Evolutionary conservation across 2,329 filamentous ascomycete genomes (phyloP).

Genomic region (Diatrype stigma): DNA sequence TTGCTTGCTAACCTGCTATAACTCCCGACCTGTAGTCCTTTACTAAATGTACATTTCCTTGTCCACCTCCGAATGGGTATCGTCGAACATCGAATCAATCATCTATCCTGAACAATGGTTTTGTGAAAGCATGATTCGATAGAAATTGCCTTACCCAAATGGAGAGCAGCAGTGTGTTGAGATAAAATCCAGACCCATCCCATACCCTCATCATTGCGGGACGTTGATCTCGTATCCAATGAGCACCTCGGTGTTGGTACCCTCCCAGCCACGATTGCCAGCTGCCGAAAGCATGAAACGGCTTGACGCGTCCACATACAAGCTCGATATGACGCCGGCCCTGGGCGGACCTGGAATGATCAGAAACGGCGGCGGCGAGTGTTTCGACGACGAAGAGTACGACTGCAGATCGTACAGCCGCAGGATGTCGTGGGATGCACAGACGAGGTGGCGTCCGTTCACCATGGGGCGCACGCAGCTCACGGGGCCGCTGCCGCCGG

Average conservation of each 20-base stretch:
- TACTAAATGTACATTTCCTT: too few species aligned
- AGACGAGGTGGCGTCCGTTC: slow-evolving; percentile 87
- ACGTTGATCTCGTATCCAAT: slow-evolving; percentile 87
- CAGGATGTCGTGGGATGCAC: slow-evolving; percentile 90
- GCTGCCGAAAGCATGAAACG: slow-evolving; percentile 88
- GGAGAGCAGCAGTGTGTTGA: too few species aligned
- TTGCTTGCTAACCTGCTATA: too few species aligned
- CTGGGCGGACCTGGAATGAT: slow-evolving; percentile 83
- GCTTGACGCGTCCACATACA: slow-evolving; percentile 85
- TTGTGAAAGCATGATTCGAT: too few species aligned
- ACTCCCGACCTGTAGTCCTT: too few species aligned
- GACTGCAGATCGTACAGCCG: slow-evolving; percentile 84
- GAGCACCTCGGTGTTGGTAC: slow-evolving; percentile 80
- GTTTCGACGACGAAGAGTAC: slow-evolving; percentile 57
- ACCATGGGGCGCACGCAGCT: slow-evolving; percentile 87
- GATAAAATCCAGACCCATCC: too few species aligned
- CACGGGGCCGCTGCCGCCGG: slow-evolving; percentile 82
- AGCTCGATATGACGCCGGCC: slow-evolving; percentile 79
- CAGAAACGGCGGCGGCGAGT: slow-evolving; percentile 86
- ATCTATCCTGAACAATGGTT: too few species aligned
- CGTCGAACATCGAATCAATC: too few species aligned
- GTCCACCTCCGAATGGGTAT: too few species aligned
- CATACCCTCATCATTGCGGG: slow-evolving; percentile 1
- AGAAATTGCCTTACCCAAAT: too few species aligned
- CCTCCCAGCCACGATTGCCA: slow-evolving; percentile 94